Evolutionary conservation across 2,329 filamentous ascomycete species (phyloP), one percentile per base, ranked within the genome.

Genomic region (Microsporum canis): DNA sequence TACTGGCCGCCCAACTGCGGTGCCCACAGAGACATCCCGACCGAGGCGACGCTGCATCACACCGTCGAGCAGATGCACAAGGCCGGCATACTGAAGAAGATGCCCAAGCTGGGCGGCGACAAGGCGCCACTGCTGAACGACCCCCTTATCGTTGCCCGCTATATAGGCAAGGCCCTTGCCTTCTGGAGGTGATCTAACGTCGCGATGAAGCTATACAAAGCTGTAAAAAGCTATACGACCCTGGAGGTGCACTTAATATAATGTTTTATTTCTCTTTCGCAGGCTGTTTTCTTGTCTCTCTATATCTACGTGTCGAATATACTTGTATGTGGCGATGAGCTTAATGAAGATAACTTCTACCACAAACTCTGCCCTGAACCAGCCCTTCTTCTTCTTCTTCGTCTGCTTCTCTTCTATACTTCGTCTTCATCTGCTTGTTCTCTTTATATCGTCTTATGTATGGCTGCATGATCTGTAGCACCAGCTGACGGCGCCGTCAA

Each of bases 1-100:
- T 68, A 70, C 61, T 67, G 68, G 55, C 72, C 72, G n/a, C 72
- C 72, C 7, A 74, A 73, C 61, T 61, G 71, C 36, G 72, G 72
- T 1, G 67, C 71, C 2, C 51, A 63, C 3, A 65, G 72, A 49
- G 72, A 75, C 60, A 68, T 74, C 27, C 72, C 72, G 5, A 27
- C 43, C 2, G 66, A 69, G 27, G 71, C 71, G 6, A 60, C 60
- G 17, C 68, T 75, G 31, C 71, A 75, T 60, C 53, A 57, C 4
- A 71, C 67, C 27, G 71, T 74, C 3, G 62, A 67, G 33, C 63
- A 67, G 55, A 67, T 70, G 68, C 59, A 65, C 45, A 63, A 67
- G 31, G 63, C 69, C 23, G 67, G 65, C 3, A 63, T 69, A 12
- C 38, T 70, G 47, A 55, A 64, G 5, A 57, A 64, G 53, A 66